A percentile compares a stretch with the other conserved stretches of the same genome.
phyloP scores from a whole-genome alignment of 306 rosid genomes.

The Quercus parvula region DNA sequence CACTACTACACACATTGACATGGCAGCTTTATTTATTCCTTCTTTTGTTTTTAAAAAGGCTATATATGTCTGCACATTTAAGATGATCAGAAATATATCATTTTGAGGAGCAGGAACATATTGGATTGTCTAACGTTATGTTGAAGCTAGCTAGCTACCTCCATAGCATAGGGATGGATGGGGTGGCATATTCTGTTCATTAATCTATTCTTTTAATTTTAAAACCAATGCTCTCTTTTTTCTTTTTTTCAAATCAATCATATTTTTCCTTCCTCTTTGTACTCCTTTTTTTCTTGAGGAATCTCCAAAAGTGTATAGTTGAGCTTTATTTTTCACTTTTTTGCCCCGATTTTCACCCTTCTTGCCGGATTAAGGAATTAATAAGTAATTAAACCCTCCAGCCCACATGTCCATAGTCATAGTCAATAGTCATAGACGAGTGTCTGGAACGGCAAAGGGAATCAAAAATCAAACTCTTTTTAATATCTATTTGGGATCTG shows the following conservation, averaged over 20 bases:
- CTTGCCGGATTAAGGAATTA: constrained; percentile 16
- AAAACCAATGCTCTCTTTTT: background rate
- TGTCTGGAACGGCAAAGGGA: background rate
- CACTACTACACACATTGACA: background rate
- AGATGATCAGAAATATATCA: background rate
- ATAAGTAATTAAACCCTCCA: background rate
- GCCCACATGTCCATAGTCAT: constrained; percentile 17
- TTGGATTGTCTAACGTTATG: background rate
- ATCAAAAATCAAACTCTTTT: background rate
- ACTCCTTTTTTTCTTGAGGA: constrained; percentile 6
- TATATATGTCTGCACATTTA: background rate
- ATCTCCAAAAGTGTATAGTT: constrained; percentile 5
- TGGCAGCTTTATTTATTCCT: background rate
- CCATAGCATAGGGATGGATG: background rate
- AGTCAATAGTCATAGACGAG: constrained; percentile 10
- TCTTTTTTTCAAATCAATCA: background rate
- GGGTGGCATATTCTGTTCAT: background rate
- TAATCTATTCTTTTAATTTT: background rate
- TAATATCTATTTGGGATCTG: accelerated
- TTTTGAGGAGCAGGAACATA: background rate
- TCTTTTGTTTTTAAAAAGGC: too few relatives aligned
- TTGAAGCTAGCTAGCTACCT: background rate
- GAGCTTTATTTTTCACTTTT: constrained; percentile 17
- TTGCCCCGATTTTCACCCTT: constrained; percentile 4
- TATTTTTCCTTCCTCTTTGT: background rate